phyloP scores from a whole-genome alignment of 495 filamentous ascomycete genomes.

The Aspergillus cristatus region DNA sequence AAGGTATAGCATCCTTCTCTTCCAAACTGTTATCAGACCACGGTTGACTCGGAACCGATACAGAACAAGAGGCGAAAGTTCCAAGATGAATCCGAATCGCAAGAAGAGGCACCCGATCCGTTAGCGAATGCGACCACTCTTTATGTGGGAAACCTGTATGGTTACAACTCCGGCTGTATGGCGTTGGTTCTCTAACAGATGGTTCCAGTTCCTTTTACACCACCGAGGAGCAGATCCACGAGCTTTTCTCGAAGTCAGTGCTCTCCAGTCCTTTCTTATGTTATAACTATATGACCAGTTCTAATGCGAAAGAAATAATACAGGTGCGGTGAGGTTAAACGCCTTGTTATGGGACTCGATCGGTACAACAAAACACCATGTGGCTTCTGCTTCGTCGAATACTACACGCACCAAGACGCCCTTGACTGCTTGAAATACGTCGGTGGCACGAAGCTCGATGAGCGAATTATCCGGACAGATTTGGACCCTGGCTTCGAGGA shows the following conservation, averaged over 20 bases:
- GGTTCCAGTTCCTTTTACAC: constrained; percentile 88
- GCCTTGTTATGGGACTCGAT: constrained; percentile 96
- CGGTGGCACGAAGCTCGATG: constrained; percentile 96
- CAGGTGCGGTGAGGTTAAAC: constrained; percentile 91
- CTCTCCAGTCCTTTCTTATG: neutral
- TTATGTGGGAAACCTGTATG: constrained; percentile 91
- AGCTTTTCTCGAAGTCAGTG: constrained; percentile 78
- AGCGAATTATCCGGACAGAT: constrained; percentile 94
- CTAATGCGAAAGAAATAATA: constrained; percentile 1
- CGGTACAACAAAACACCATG: constrained; percentile 95
- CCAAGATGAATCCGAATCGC: constrained; percentile 47
- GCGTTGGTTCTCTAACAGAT: too few relatives aligned
- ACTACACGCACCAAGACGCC: constrained; percentile 94
- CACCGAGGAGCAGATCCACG: constrained; percentile 97
- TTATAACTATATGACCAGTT: neutral
- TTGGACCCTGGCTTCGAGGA: constrained; percentile 93
- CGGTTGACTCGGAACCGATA: too few relatives aligned
- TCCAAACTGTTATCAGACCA: neutral
- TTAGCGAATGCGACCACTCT: constrained; percentile 85
- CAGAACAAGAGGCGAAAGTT: constrained; percentile 55
- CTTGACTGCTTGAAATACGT: constrained; percentile 97
- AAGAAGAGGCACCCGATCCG: constrained; percentile 56
- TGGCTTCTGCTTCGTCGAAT: constrained; percentile 98
- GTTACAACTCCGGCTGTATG: too few relatives aligned
- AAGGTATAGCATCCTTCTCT: constrained; percentile 58